Base-by-base conservation (phyloP, 495 filamentous ascomycete species). In the Xylaria bambusicola region DNA sequence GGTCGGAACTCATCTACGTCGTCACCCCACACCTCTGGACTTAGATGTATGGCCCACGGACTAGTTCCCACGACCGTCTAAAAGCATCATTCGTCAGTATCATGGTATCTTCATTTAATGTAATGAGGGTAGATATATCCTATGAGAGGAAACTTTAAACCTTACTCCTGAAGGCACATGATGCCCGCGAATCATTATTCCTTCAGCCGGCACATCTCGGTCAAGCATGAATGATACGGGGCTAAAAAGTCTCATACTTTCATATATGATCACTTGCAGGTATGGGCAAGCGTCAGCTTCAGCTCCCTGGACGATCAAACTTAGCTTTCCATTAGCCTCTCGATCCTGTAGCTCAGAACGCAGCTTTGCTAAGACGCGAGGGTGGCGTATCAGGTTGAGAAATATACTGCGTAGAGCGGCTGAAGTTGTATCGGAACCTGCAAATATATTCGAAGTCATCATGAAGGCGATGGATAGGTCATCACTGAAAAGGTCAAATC, bases 1-100 rank as follows among this genome's bases (percentile, higher is more conserved):
- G 81, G 81, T 6, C 68, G 53, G 62, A 76, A 84, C 1, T 24
- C 20, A 26, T 68, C 60, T 1, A 71, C 75, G 55, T 82, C 76
- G 0, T 59, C 46, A 0, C 80, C 82, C 49, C 79, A 87, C 0
- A 85, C 57, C 0, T 62, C 36, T 23, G 71, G 61, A 63, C 85
- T 75, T 18, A 71, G 68, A 65, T 86, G 80, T 0, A 73, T 75
- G 2, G 84, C 81, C 80, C 80, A 86, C 2, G 78, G 53, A 62
- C 83, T 86, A 20, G 81, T 72, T 2, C 84, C 84, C 0, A 88
- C 79, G 0, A 80, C 69, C 0, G 76, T 77, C 48, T 75, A 21
- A 8, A 70, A 73, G 73, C 13, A 46, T 9, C 2, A 12, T 36
- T 35, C 3, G 7, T 56, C 13, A 56, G 42, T 5, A 7, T 47